Base-by-base conservation (phyloP, 2,329 filamentous ascomycete species). In the Aspergillus sp. region DNA sequence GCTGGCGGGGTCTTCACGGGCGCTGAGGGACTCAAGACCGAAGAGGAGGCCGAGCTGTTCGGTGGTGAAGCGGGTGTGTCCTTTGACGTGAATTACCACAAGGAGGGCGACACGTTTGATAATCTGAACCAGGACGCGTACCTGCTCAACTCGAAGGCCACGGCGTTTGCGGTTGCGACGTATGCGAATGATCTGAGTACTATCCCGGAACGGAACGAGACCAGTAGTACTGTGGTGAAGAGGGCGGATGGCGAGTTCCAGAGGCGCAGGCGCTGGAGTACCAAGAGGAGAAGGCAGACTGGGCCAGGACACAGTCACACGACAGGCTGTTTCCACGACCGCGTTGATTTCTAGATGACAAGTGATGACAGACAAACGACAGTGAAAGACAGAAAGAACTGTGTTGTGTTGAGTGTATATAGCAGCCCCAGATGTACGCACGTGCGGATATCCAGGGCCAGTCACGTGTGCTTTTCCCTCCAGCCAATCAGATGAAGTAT, bases 1-100 rank as follows among this genome's bases (percentile, higher is more conserved):
- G 85, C 84, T 2, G 89, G 90, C n/a, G 90, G 90, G 39, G 86
- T 93, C 60, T 88, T 89, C 49, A 91, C 89, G 1, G 90, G 90
- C 43, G 90, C 90, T 1, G 90, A 93, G 73, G 88, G 84, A 6
- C 74, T 90, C 73, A 93, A 93, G 83, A 90, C 88, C 0, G 74
- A 81, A 52, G 80, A 85, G 44, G 88, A 92, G 69, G 82, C 75
- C 11, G 77, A 75, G 45, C 77, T 85, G 75, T 93, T 91, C 70
- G 90, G 90, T 17, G 90, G 90, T 43, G 78, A 79, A 56, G 87
- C 85, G 1, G 89, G 81, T 37, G 72, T 77, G 12, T 73, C 76
- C 48, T 84, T 80, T 62, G 83, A 86, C 64, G 70, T 73, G 6
- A 84, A 84, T 70, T 86, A 86, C 70, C 84, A 86, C 64, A 70